Conservation (phyloP, 192 early-diverging fungal genomes). For the Pecoramyces ruminantium region DNA sequence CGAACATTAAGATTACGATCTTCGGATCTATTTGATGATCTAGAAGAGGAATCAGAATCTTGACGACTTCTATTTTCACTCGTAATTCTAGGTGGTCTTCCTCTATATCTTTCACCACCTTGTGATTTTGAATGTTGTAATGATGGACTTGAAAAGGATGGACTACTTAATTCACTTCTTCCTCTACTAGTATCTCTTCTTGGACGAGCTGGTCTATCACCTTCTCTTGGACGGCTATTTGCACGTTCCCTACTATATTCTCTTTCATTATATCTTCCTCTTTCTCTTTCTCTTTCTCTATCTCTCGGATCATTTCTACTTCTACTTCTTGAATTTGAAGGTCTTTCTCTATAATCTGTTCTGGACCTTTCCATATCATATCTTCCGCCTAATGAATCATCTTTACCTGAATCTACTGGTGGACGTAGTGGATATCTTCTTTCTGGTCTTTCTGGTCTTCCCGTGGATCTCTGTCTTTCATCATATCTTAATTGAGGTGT, state of each 20-base stretch:
- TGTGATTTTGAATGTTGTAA: background rate
- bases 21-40: background rate
- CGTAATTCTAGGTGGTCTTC: background rate
- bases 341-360: background rate
- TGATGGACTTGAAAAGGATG: background rate
- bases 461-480: background rate
- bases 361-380: background rate
- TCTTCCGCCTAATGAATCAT: background rate
- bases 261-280: background rate
- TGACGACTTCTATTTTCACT: background rate
- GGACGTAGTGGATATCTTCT: background rate
- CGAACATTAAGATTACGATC: background rate
- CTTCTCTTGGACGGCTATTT: background rate
- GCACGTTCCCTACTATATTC: background rate
- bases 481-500: background rate
- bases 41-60: background rate
- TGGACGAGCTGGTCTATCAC: background rate
- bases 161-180: background rate
- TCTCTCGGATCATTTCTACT: background rate
- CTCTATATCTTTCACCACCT: background rate
- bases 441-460: background rate
- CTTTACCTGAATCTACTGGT: background rate
- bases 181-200: background rate
- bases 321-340: background rate
- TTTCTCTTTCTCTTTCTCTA: background rate